Percentiles rank a stretch among this genome's conserved stretches.
These are phyloP conservation scores for Albifimbria verrucaria DNA, from an alignment of 2,329 filamentous ascomycete genomes.

Conservation along the genomic window DNA sequence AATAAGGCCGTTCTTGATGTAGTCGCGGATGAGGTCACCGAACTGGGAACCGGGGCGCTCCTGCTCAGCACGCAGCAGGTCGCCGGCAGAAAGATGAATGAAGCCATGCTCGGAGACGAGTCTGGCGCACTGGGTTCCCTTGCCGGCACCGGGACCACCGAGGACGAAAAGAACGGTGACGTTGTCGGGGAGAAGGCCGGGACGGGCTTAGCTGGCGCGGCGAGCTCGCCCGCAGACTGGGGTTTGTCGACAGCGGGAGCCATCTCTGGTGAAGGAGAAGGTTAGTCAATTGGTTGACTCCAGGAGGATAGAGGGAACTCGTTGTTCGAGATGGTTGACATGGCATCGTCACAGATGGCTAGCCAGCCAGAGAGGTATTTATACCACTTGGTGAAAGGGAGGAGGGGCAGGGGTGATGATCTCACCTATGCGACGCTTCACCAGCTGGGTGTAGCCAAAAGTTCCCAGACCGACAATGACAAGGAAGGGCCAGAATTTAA, in stretches of 20 bases:
- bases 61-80: slow-evolving; percentile 91
- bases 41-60: slow-evolving; percentile 82
- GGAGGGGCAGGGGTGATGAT: slow-evolving; percentile 2
- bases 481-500: slow-evolving; percentile 60
- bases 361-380: background rate
- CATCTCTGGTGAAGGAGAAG: slow-evolving; percentile 31
- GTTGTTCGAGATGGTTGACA: too few species aligned
- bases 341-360: too few species aligned
- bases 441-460: slow-evolving; percentile 47
- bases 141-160: slow-evolving; percentile 90
- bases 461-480: slow-evolving; percentile 45
- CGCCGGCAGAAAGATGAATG: slow-evolving; percentile 88
- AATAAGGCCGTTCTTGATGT: slow-evolving; percentile 92
- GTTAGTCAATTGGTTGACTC: slow-evolving; percentile 1
- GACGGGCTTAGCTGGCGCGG: slow-evolving; percentile 48
- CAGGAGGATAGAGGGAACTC: too few species aligned
- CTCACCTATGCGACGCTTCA: slow-evolving; percentile 48
- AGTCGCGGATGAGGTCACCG: slow-evolving; percentile 85
- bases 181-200: slow-evolving; percentile 72
- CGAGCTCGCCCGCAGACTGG: slow-evolving; percentile 24
- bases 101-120: slow-evolving; percentile 87
- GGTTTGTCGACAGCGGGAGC: slow-evolving; percentile 29
- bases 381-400: background rate
- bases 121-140: slow-evolving; percentile 91
- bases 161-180: slow-evolving; percentile 97